Evolutionary conservation across 768 basidiomycete species (phyloP).

Genomic region (Suillus clintonianus): DNA sequence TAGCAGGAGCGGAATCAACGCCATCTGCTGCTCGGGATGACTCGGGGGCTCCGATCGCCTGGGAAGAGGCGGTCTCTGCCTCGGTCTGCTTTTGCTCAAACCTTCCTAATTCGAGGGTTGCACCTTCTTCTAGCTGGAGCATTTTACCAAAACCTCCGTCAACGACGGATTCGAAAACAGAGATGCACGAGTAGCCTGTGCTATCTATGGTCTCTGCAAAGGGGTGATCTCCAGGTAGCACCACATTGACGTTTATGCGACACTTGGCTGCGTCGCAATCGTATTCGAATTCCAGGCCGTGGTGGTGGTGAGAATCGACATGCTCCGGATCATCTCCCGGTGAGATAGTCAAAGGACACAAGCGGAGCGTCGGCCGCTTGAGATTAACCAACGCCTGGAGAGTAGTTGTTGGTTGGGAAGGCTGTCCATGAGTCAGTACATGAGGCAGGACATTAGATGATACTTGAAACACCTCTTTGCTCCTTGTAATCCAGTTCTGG

Average conservation of each 20-base stretch:
- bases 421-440: constrained; percentile 36
- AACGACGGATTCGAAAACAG: constrained; percentile 51
- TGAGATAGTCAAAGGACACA: constrained; percentile 60
- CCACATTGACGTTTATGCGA: constrained; percentile 74
- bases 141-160: constrained; percentile 82
- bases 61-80: constrained; percentile 22
- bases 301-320: constrained; percentile 57
- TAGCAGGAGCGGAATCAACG: constrained; percentile 12
- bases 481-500: constrained; percentile 81
- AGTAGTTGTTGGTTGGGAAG: constrained; percentile 86
- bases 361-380: constrained; percentile 83
- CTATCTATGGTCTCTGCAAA: constrained; percentile 44
- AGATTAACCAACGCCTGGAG: constrained; percentile 94
- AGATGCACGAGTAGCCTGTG: constrained; percentile 29
- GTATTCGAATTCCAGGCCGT: constrained; percentile 88
- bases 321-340: constrained; percentile 48
- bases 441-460: constrained; percentile 8
- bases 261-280: constrained; percentile 90
- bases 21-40: constrained; percentile 7
- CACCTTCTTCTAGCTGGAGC: constrained; percentile 76
- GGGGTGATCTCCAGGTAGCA: constrained; percentile 66
- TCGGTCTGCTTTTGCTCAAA: constrained; percentile 49
- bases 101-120: constrained; percentile 77
- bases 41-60: constrained; percentile 11
- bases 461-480: constrained; percentile 64